These are phyloP conservation scores for Gardenia jasminoides DNA, from an alignment of 257 asterid species.

Conservation along the genomic window DNA sequence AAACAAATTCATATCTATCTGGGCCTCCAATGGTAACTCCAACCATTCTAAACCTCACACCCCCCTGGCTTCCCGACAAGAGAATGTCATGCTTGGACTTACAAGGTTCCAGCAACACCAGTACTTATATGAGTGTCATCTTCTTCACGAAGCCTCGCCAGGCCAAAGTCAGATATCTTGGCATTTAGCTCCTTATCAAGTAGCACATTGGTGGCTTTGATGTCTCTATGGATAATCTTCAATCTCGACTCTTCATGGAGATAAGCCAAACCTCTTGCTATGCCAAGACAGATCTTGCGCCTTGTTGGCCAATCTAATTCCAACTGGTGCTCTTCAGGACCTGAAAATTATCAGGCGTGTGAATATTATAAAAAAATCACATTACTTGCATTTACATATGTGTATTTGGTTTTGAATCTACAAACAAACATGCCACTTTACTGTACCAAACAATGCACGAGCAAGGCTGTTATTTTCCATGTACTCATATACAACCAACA, in stretches of 20 bases:
- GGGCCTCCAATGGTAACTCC: neutral
- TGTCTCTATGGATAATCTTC: constrained; percentile 41
- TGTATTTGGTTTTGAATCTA: neutral
- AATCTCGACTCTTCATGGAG: constrained; percentile 39
- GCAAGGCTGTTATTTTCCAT: constrained; percentile 80
- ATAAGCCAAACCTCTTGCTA: constrained; percentile 42
- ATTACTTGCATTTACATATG: neutral
- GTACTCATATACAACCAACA: constrained; percentile 72
- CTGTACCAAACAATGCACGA: constrained; percentile 72
- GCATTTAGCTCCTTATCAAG: constrained; percentile 36
- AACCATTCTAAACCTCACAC: neutral
- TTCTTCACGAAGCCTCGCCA: constrained; percentile 36
- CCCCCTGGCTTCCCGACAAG: neutral
- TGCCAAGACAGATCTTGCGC: constrained; percentile 31
- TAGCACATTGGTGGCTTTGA: constrained; percentile 39
- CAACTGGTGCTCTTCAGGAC: constrained; percentile 30
- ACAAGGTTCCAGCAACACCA: constrained; percentile 42
- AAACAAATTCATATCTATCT: neutral
- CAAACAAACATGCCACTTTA: neutral
- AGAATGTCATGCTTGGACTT: constrained; percentile 9
- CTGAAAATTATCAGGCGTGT: constrained; percentile 2
- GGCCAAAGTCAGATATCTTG: constrained; percentile 46
- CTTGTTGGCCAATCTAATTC: constrained; percentile 36
- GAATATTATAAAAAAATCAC: neutral
- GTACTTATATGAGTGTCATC: constrained; percentile 36